Evolutionary conservation across 495 filamentous ascomycete species (phyloP).

Genomic region (Lepraria neglecta): DNA sequence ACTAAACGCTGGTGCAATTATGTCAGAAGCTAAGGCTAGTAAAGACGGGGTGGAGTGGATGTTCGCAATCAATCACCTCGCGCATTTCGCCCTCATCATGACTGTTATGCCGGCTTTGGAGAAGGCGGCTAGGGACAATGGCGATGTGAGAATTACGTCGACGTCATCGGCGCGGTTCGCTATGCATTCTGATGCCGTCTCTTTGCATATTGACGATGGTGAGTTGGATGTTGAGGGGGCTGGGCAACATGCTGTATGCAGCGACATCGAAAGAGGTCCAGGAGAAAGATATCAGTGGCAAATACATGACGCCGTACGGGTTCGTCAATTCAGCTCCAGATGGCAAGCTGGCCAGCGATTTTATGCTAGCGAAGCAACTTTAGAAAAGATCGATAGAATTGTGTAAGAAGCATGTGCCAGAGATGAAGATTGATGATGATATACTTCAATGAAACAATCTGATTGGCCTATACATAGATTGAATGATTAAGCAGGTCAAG

Average conservation of each 20-base stretch:
- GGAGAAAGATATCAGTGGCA: constrained; percentile 1
- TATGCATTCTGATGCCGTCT: constrained; percentile 1
- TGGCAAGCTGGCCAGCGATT: constrained; percentile 8
- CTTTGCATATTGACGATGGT: constrained; percentile 1
- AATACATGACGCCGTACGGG: constrained; percentile 15
- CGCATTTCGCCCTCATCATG: constrained; percentile 10
- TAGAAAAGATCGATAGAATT: neutral
- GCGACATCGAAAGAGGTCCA: neutral
- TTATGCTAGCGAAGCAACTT: neutral
- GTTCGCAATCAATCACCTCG: constrained; percentile 10
- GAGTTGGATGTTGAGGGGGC: constrained; percentile 2
- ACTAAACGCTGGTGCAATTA: too few species aligned
- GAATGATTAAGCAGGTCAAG: too few species aligned
- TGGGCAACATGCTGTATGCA: neutral
- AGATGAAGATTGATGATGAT: too few species aligned
- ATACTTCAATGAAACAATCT: too few species aligned
- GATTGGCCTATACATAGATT: too few species aligned
- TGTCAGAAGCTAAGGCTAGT: too few species aligned
- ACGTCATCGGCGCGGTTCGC: constrained; percentile 9
- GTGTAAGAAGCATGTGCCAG: neutral
- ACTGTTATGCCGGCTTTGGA: constrained; percentile 1
- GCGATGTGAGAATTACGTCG: constrained; percentile 1
- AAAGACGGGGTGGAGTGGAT: neutral
- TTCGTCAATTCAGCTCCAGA: constrained; percentile 6
- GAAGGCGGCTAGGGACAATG: neutral